These are phyloP conservation scores for Chaetomiaceae sp. DNA, from an alignment of 2,329 filamentous ascomycete genomes.

Conservation along the genomic window DNA sequence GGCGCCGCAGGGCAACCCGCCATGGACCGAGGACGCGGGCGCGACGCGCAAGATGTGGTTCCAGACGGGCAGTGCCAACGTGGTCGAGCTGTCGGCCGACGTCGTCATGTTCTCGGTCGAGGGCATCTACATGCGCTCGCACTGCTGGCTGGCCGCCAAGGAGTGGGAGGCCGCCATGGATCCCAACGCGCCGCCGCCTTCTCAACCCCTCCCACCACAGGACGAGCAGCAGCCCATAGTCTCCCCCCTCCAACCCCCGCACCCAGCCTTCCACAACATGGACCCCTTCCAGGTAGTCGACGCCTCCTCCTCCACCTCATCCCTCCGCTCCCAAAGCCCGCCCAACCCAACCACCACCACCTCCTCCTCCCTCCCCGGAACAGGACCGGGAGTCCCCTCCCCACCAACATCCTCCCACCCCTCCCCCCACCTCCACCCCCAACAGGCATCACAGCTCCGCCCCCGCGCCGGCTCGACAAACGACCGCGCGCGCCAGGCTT, in stretches of 20 bases:
- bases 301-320: not conserved
- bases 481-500: conserved; percentile 24
- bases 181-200: conserved; percentile 24
- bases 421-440: not conserved
- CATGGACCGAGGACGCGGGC: conserved; percentile 66
- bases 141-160: conserved; percentile 53
- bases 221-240: not conserved
- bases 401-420: not conserved
- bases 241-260: conserved; percentile 22
- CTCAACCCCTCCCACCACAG: not conserved
- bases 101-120: conserved; percentile 59
- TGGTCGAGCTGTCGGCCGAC: conserved; percentile 57
- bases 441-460: conserved; percentile 5
- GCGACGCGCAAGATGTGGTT: conserved; percentile 68
- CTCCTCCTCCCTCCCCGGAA: not conserved
- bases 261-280: conserved; percentile 6
- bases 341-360: not conserved
- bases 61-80: conserved; percentile 57
- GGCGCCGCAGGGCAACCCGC: conserved; percentile 65
- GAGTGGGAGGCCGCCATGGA: conserved; percentile 39
- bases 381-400: not conserved
- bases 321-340: not conserved
- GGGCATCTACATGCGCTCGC: conserved; percentile 55
- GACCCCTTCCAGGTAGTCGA: conserved; percentile 6
- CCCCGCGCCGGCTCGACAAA: conserved; percentile 24